A percentile compares a stretch with the other conserved stretches of the same genome.
phyloP scores from a whole-genome alignment of 2,329 filamentous ascomycete genomes.

The Grosmannia huntii region DNA sequence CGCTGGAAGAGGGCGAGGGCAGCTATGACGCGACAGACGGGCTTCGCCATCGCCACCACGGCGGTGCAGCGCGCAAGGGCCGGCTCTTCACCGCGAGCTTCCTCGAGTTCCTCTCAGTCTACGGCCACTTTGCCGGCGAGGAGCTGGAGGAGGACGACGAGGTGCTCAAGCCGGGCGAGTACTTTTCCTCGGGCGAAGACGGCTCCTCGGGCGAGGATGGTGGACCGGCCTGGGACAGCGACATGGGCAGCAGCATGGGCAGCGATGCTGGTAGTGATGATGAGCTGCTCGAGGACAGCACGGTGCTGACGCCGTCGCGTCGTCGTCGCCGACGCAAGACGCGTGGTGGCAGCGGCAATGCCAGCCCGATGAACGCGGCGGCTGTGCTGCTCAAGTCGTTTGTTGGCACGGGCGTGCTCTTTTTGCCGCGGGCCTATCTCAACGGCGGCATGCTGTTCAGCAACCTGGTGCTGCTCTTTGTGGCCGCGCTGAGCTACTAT shows the following conservation, averaged over 20 bases:
- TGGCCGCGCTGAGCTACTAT: conserved; percentile 85
- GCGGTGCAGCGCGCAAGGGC: conserved; percentile 27
- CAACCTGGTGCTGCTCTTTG: conserved; percentile 73
- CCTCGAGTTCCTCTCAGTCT: conserved; percentile 87
- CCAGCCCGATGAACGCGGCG: conserved; percentile 65
- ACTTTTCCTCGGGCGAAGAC: conserved; percentile 70
- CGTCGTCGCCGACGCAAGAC: conserved; percentile 65
- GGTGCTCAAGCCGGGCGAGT: conserved; percentile 73
- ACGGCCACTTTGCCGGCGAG: conserved; percentile 95
- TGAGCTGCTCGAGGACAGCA: conserved; percentile 79
- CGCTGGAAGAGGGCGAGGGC: conserved; percentile 24
- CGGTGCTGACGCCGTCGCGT: conserved; percentile 64
- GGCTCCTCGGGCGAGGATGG: conserved; percentile 29
- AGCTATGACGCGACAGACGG: conserved; percentile 7
- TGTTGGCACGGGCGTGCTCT: conserved; percentile 89
- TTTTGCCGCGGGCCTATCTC: conserved; percentile 82
- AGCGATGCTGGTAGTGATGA: conserved; percentile 28
- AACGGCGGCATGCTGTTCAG: conserved; percentile 98
- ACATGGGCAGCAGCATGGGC: conserved; percentile 12
- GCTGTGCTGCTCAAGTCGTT: conserved; percentile 91
- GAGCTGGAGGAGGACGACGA: conserved; percentile 95
- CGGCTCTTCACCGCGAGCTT: conserved; percentile 82
- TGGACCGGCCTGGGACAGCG: conserved; percentile 14
- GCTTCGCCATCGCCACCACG: background rate
- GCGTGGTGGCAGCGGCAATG: conserved; percentile 61